Evolutionary conservation across 2,329 filamentous ascomycete genomes (phyloP).

Genomic region (Botryotinia narcissicola): DNA sequence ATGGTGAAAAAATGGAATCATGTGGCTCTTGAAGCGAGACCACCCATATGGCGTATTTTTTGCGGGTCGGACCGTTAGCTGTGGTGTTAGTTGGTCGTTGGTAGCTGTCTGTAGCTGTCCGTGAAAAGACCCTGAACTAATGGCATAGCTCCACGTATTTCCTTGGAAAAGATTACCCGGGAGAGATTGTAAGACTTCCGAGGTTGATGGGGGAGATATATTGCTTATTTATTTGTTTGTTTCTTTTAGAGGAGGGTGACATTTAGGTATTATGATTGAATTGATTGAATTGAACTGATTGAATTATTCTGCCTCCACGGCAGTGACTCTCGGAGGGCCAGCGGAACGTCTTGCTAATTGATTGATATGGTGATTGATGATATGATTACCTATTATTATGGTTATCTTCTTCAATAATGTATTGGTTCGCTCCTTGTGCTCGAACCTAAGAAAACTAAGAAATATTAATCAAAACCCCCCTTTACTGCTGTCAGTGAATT

Average conservation of each 20-base stretch:
- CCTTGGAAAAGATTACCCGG: background rate
- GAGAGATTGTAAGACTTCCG: background rate
- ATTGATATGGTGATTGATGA: background rate
- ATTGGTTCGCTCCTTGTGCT: background rate
- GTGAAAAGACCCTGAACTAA: background rate
- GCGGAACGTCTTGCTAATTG: background rate
- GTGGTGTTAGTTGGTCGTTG: background rate
- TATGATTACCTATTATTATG: background rate
- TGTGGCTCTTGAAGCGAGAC: background rate
- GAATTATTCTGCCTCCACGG: conserved; percentile 1
- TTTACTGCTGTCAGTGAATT: background rate
- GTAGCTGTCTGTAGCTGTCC: background rate
- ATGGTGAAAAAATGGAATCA: background rate
- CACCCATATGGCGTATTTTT: background rate
- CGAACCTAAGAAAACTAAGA: background rate
- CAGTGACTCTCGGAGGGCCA: background rate
- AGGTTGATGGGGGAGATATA: background rate
- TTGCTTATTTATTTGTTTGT: background rate
- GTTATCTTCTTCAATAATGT: background rate
- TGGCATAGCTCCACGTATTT: conserved; percentile 8
- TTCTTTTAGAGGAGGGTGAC: background rate
- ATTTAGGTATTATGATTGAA: background rate
- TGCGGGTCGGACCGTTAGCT: conserved; percentile 1
- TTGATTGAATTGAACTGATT: background rate
- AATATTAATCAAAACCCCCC: background rate